Evolutionary conservation across 2,329 filamentous ascomycete species (phyloP).

Genomic region (Blastomyces emzantsi): DNA sequence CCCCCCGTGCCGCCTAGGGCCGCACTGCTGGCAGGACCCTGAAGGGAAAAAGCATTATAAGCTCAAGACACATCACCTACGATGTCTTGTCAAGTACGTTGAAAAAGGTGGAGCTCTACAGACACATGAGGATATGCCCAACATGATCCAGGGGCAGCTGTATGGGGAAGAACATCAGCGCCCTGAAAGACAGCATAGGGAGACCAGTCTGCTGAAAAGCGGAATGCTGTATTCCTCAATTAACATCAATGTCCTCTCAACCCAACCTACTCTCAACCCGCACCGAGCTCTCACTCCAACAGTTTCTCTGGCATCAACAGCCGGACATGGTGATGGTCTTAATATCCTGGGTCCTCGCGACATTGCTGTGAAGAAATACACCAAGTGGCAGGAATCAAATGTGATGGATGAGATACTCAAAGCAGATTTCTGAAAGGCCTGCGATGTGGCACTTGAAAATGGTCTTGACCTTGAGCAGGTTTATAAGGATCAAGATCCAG

Average conservation of each 20-base stretch:
- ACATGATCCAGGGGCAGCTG: slow-evolving; percentile 25
- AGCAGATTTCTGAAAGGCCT: slow-evolving; percentile 20
- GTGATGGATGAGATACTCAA: slow-evolving; percentile 19
- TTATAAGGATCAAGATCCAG: slow-evolving; percentile 22
- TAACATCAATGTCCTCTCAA: slow-evolving; percentile 24
- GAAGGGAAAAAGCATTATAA: slow-evolving; percentile 27
- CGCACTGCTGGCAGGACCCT: slow-evolving; percentile 28
- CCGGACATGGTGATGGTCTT: slow-evolving; percentile 2
- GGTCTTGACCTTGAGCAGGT: slow-evolving; percentile 24
- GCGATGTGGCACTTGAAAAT: slow-evolving; percentile 20
- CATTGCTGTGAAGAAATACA: slow-evolving; percentile 20
- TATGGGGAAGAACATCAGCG: slow-evolving; percentile 22
- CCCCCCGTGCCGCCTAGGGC: slow-evolving; percentile 14
- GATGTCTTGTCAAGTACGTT: slow-evolving; percentile 22
- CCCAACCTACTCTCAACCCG: slow-evolving; percentile 9
- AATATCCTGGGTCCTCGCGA: slow-evolving; percentile 21
- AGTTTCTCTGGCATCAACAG: too few species aligned
- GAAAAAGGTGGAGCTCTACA: slow-evolving; percentile 19
- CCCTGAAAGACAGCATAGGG: background rate
- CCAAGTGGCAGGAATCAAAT: slow-evolving; percentile 22
- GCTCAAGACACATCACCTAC: slow-evolving; percentile 24
- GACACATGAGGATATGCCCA: slow-evolving; percentile 24
- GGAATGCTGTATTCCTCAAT: slow-evolving; percentile 19
- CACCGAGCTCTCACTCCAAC: too few species aligned
- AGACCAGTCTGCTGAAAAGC: background rate